phyloP scores from a whole-genome alignment of 1,139 yeast genomes.

The Cylindricascospora bacillispora region DNA sequence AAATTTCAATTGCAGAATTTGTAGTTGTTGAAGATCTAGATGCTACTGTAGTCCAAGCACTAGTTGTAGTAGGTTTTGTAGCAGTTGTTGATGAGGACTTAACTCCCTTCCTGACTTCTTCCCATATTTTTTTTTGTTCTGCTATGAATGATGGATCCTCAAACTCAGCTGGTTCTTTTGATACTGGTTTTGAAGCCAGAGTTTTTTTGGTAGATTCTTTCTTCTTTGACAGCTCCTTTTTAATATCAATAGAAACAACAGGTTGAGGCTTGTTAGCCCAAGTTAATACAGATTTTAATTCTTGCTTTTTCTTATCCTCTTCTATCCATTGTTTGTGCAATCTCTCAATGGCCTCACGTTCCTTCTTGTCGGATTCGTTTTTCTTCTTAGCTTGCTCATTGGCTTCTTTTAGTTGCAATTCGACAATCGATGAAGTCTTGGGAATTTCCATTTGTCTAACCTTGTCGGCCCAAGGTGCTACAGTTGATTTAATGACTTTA shows the following conservation, averaged over 20 bases:
- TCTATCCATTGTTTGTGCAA: constrained; percentile 14
- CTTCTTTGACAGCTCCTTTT: constrained; percentile 9
- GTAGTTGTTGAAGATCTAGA: constrained; percentile 8
- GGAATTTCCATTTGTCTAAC: constrained; percentile 19
- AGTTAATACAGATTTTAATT: constrained; percentile 16
- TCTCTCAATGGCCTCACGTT: constrained; percentile 12
- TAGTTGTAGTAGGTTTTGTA: constrained; percentile 2
- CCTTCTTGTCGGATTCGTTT: constrained; percentile 9
- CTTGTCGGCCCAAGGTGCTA: constrained; percentile 38
- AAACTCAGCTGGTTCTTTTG: not conserved
- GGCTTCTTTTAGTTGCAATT: constrained; percentile 12
- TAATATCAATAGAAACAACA: constrained; percentile 10
- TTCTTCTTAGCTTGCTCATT: constrained; percentile 12
- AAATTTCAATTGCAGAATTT: constrained; percentile 3
- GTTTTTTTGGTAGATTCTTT: constrained; percentile 5
- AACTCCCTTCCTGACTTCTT: constrained; percentile 2
- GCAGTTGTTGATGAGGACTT: constrained; percentile 1
- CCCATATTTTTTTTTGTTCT: constrained; percentile 4
- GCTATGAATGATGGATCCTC: constrained; percentile 3
- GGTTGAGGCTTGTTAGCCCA: constrained; percentile 21
- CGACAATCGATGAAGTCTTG: constrained; percentile 10
- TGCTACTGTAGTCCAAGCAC: constrained; percentile 22
- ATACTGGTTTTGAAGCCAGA: not conserved
- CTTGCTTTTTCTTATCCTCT: constrained; percentile 15
- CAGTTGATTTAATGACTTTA: constrained; percentile 8